Evolutionary conservation across 2,329 filamentous ascomycete species (phyloP), one percentile per base, ranked within the genome.

Genomic region (Neofusicoccum sp.): DNA sequence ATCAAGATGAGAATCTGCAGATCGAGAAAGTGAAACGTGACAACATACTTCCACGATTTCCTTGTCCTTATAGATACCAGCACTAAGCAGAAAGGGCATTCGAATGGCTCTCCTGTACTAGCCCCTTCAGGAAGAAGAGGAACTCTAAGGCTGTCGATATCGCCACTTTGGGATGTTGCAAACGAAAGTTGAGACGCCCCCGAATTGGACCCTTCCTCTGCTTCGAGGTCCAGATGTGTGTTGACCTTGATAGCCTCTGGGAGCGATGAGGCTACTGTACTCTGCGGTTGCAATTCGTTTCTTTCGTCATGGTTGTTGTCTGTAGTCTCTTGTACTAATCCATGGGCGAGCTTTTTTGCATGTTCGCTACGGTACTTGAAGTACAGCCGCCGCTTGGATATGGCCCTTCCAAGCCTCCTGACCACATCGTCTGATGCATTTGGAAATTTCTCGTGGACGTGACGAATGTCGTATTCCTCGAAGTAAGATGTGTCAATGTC

Each of bases 291-390:
- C 16, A 14, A 7, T 36, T 58, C 26, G 3, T 20, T 40, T 30
- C 31, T 45, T 28, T 3, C 30, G 12, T 28, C n/a, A 24, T 41
- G 12, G 3, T 26, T 14, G 5, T 16, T 16, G 6, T 6, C 11
- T 14, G 26, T 12, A 12, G 4, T 64, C 61, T n/a, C 61, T 12
- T 1, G 36, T 38, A 14, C n/a, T 16, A 38, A 12, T 2, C 64
- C 58, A 66, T 66, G 0, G 62, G 33, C 24, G 74, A 60, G 56
- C 74, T 73, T 6, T 67, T 34, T 49, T 71, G 68, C 53, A 24
- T 75, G 73, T 12, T 64, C 59, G 45, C 71, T 63, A 3, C 73
- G 63, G 57, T 75, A 76, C 6, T 64, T 68, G 3, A 75, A 63
- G 38, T 72, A 71, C 49, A 72, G 69, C 8, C 72, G 64, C 20